These are phyloP conservation scores for Hippophae gyantsensis DNA, from an alignment of 306 rosid genomes.

Conservation along the genomic window DNA sequence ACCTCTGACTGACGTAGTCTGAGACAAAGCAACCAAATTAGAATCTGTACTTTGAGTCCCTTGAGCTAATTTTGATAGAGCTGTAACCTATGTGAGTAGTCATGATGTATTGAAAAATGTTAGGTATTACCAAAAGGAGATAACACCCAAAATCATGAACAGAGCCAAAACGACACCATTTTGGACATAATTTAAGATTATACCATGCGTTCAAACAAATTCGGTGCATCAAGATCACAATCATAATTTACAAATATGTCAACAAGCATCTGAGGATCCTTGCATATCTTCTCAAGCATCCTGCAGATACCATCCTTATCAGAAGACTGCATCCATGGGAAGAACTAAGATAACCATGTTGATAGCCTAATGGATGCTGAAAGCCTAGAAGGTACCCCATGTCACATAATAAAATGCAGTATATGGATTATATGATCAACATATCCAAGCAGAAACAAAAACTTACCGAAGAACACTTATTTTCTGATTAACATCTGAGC, in stretches of 20 bases:
- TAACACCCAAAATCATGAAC: not conserved
- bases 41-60: conserved; percentile 75
- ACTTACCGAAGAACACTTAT: conserved; percentile 83
- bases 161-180: conserved; percentile 14
- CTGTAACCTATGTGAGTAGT: conserved; percentile 58
- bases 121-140: conserved; percentile 10
- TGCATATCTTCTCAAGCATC: conserved; percentile 92
- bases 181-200: conserved; percentile 13
- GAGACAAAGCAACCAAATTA: conserved; percentile 62
- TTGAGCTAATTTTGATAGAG: conserved; percentile 87
- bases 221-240: conserved; percentile 99
- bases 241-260: conserved; percentile 98
- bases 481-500: conserved; percentile 75
- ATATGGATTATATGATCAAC: conserved; percentile 4
- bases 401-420: conserved; percentile 2
- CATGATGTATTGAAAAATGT: conserved; percentile 17
- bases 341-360: conserved; percentile 16
- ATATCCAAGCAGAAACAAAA: conserved; percentile 24
- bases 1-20: conserved; percentile 69
- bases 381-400: not conserved
- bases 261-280: conserved; percentile 96
- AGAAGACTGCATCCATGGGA: conserved; percentile 7
- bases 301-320: conserved; percentile 40
- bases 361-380: conserved; percentile 7
- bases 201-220: conserved; percentile 98